phyloP scores from a whole-genome alignment of 179 eudicot genomes.

The Gypsophila paniculata region DNA sequence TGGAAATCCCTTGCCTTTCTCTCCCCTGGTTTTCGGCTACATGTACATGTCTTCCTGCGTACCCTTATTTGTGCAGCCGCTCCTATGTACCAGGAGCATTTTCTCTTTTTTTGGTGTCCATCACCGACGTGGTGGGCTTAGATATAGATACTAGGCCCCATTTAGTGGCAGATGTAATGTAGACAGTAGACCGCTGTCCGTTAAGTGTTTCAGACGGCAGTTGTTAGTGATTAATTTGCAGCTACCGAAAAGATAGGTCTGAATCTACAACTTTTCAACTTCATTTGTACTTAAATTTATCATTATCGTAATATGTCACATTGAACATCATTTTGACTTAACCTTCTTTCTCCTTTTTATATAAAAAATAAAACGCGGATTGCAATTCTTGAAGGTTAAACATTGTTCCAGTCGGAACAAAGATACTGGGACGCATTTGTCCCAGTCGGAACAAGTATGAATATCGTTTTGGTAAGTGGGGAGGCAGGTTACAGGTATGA shows the following conservation, averaged over 20 bases:
- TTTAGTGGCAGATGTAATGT: neutral
- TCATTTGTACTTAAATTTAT: neutral
- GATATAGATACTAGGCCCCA: neutral
- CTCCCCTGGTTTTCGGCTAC: neutral
- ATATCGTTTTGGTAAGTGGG: too few relatives aligned
- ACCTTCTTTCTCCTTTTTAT: too few relatives aligned
- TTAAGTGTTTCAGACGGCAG: conserved; percentile 8
- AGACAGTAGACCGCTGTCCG: neutral
- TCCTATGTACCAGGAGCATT: too few relatives aligned
- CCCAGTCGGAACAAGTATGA: too few relatives aligned
- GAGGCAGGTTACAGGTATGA: too few relatives aligned
- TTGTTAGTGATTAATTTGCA: conserved; percentile 28
- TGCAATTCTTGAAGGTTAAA: too few relatives aligned
- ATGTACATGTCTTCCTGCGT: neutral
- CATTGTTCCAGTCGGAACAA: too few relatives aligned
- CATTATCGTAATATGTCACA: neutral
- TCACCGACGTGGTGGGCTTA: neutral
- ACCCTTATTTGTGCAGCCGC: too few relatives aligned
- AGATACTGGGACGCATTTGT: too few relatives aligned
- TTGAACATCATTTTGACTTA: too few relatives aligned
- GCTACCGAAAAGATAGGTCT: neutral
- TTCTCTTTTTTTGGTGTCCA: too few relatives aligned
- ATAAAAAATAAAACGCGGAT: too few relatives aligned
- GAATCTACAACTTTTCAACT: neutral
- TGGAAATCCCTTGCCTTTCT: neutral